Conservation (phyloP, 148 eudicot species). For the Chenopodium berlandieri region DNA sequence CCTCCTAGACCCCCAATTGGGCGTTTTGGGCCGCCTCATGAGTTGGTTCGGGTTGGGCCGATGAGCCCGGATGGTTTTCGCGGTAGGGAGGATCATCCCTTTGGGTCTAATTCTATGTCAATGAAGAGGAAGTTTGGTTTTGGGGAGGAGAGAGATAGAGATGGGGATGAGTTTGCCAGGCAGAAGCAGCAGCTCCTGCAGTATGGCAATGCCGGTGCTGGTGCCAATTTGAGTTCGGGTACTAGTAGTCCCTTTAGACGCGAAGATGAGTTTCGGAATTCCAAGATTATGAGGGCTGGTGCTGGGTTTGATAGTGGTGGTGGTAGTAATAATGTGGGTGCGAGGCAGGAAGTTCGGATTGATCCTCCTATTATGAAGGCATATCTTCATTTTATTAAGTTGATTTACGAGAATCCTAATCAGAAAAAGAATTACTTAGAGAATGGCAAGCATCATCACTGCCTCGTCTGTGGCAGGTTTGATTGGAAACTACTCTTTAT, state of each 20-base stretch:
- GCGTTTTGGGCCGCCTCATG: constrained; percentile 30
- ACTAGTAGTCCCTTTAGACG: constrained; percentile 40
- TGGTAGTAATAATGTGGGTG: constrained; percentile 24
- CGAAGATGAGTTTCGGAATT: constrained; percentile 46
- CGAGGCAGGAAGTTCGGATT: constrained; percentile 46
- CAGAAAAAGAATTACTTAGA: constrained; percentile 66
- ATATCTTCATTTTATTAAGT: constrained; percentile 57
- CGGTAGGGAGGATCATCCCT: constrained; percentile 23
- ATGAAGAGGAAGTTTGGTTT: constrained; percentile 68
- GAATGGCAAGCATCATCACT: constrained; percentile 66
- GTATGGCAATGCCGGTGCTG: constrained; percentile 54
- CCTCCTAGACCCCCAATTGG: constrained; percentile 29
- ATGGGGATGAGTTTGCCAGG: constrained; percentile 55
- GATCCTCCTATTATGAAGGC: constrained; percentile 73
- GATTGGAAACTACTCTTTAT: constrained; percentile 14
- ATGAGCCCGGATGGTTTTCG: constrained; percentile 56
- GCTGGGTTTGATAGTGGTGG: constrained; percentile 20
- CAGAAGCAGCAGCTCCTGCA: constrained; percentile 76
- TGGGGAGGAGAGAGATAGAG: constrained; percentile 48
- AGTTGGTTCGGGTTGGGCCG: constrained; percentile 32
- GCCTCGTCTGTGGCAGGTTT: constrained; percentile 82
- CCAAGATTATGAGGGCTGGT: constrained; percentile 44
- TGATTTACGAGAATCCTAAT: constrained; percentile 52
- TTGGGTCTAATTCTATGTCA: constrained; percentile 20
- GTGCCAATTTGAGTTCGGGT: constrained; percentile 34